phyloP scores from a whole-genome alignment of 768 basidiomycete species.

The Leucosporidium scottii region DNA sequence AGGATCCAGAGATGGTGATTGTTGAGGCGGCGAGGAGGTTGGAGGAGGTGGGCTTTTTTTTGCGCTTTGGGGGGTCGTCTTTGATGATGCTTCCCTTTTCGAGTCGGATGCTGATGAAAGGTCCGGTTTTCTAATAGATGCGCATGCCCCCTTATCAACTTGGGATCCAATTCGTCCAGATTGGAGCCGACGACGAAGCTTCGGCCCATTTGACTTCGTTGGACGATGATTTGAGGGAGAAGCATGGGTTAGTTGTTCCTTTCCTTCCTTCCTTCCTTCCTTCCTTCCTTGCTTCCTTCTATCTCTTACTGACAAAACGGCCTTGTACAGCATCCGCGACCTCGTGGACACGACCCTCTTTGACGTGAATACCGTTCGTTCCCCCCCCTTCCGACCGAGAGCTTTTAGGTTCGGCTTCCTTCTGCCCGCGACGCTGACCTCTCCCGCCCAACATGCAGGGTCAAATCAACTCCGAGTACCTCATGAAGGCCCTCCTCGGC shows the following conservation, averaged over 20 bases:
- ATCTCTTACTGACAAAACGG: neutral
- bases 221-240: constrained; percentile 13
- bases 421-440: neutral
- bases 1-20: constrained; percentile 18
- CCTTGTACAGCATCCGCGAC: constrained; percentile 22
- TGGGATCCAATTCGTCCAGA: constrained; percentile 61
- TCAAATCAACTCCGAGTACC: constrained; percentile 3
- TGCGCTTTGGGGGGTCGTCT: too few relatives aligned
- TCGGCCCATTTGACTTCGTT: neutral
- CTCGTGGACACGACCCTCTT: constrained; percentile 32
- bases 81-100: too few relatives aligned
- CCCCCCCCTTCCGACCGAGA: too few relatives aligned
- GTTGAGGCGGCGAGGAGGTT: constrained; percentile 21
- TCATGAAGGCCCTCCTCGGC: constrained; percentile 29
- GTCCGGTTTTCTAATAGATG: too few relatives aligned
- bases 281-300: neutral
- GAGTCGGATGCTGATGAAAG: too few relatives aligned
- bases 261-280: neutral
- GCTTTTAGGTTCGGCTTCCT: neutral
- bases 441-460: constrained; percentile 3
- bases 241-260: constrained; percentile 9
- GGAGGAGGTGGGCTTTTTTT: constrained; percentile 1
- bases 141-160: constrained; percentile 43
- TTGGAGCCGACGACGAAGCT: constrained; percentile 48
- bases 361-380: neutral